Evolutionary conservation across 306 rosid genomes (phyloP), one percentile per base, ranked within the genome.

Genomic region (Arachis stenosperma): DNA sequence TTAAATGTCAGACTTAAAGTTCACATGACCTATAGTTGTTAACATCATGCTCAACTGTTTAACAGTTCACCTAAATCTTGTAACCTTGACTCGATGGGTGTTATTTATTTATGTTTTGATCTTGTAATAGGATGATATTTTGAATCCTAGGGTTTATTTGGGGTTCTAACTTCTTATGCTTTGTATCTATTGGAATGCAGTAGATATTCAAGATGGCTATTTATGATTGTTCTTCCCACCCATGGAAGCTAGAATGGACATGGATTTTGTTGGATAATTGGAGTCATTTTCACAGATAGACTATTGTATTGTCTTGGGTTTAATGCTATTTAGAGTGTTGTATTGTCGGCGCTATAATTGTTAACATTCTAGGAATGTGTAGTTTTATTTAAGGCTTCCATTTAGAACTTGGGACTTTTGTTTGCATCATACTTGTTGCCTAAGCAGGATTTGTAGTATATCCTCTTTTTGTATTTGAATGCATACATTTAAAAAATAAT

Each of bases 271-370:
- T 58, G 69, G 62, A 67, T 46, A 60, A 30, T 36, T 61, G 77
- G 59, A 8, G 59, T 44, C 36, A 61, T 7, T 61, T 62, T 69
- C 15, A 1, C 63, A 40, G 68, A 50, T 61, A 62, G 63, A 61
- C 56, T 74, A 53, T 64, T 74, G 78, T 12, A 40, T 50, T 51
- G 33, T 61, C 77, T 73, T 73, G 7, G 70, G 78, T 62, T 79
- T 33, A 62, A 62, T 40, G 66, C 47, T n/a, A 62, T 61, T 54
- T 9, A 7, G 17, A 68, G 67, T 43, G 14, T 57, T 61, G 76
- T 79, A 68, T 43, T 12, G 48, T 67, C 61, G 67, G 55, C 46
- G 3, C 44, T 54, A 67, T 43, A 67, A 17, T 73, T 61, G 56
- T 79, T 17, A 7, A 54, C 63, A 36, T 61, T 60, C 42, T 27